A percentile compares a stretch with the other conserved stretches of the same genome.
These are phyloP conservation scores for Coniochaeta hoffmannii DNA, from an alignment of 2,329 filamentous ascomycete species.

Conservation along the genomic window DNA sequence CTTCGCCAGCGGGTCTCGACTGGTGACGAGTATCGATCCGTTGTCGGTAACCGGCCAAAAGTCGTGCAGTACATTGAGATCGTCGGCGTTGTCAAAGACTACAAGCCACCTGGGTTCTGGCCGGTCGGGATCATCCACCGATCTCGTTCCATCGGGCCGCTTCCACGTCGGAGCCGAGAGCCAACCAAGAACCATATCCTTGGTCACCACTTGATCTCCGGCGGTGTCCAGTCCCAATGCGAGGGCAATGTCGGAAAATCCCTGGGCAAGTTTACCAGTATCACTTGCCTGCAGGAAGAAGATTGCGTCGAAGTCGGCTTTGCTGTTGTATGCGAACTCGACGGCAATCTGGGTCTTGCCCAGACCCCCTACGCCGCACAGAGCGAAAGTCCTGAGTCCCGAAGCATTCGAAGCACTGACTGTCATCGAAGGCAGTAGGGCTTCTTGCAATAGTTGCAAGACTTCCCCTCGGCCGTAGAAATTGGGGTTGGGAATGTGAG, in stretches of 20 bases:
- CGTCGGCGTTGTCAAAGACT: conserved; percentile 4
- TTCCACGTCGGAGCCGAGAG: too few relatives aligned
- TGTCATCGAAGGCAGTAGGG: not conserved
- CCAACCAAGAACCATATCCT: not conserved
- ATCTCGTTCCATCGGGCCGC: too few relatives aligned
- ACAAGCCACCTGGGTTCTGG: conserved; percentile 3
- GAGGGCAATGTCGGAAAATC: not conserved
- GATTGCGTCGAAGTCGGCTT: not conserved
- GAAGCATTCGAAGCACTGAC: too few relatives aligned
- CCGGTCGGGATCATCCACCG: not conserved
- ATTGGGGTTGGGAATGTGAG: too few relatives aligned
- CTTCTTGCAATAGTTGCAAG: too few relatives aligned
- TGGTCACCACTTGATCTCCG: not conserved
- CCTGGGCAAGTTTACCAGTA: not conserved
- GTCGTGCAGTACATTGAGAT: not conserved
- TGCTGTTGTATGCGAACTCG: not conserved
- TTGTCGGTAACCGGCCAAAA: not conserved
- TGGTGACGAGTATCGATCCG: conserved; percentile 3
- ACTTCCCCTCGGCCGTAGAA: not conserved
- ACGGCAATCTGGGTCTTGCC: not conserved
- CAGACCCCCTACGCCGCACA: not conserved
- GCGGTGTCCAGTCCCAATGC: not conserved
- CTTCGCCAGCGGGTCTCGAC: not conserved
- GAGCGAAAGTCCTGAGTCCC: too few relatives aligned
- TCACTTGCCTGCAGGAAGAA: not conserved